phyloP scores from a whole-genome alignment of 2,329 filamentous ascomycete species.

The Phyllosticta citribraziliensis region DNA sequence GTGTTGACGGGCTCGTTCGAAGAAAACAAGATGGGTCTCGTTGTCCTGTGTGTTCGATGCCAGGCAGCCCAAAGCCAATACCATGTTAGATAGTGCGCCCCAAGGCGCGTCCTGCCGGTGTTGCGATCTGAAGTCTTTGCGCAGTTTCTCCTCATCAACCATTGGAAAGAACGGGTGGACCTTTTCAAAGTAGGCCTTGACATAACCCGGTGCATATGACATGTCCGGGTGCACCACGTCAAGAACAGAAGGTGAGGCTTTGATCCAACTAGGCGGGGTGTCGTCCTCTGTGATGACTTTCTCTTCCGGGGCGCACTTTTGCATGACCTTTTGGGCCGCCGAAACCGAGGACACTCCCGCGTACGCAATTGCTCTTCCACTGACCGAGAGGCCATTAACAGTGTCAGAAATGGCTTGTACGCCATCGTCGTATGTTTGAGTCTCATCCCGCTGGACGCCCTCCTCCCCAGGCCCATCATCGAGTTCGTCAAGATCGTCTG shows the following conservation, averaged over 20 bases:
- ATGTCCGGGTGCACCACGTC: conserved; percentile 42
- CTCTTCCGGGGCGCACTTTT: conserved; percentile 43
- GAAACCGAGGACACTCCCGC: conserved; percentile 67
- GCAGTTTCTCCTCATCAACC: conserved; percentile 62
- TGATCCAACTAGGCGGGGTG: conserved; percentile 24
- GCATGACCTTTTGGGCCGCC: conserved; percentile 62
- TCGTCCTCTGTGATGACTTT: conserved; percentile 33
- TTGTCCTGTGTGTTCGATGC: conserved; percentile 54
- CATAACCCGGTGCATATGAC: conserved; percentile 56
- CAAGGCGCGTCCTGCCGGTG: conserved; percentile 58
- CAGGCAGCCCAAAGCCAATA: conserved; percentile 66
- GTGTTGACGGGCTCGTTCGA: conserved; percentile 56
- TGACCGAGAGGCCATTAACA: conserved; percentile 54
- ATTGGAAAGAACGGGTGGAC: conserved; percentile 64
- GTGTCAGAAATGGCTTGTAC: conserved; percentile 53
- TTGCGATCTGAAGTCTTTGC: conserved; percentile 53
- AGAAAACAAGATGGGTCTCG: conserved; percentile 60
- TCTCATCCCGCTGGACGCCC: conserved; percentile 56
- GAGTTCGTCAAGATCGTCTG: conserved; percentile 37
- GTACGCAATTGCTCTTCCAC: conserved; percentile 55
- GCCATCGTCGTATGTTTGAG: conserved; percentile 40
- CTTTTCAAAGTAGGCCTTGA: conserved; percentile 67
- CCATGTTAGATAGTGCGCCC: conserved; percentile 65
- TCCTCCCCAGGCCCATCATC: conserved; percentile 60
- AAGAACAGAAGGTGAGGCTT: conserved; percentile 27